Conservation (phyloP, 2,329 filamentous ascomycete genomes). For the Coniochaeta sp. region DNA sequence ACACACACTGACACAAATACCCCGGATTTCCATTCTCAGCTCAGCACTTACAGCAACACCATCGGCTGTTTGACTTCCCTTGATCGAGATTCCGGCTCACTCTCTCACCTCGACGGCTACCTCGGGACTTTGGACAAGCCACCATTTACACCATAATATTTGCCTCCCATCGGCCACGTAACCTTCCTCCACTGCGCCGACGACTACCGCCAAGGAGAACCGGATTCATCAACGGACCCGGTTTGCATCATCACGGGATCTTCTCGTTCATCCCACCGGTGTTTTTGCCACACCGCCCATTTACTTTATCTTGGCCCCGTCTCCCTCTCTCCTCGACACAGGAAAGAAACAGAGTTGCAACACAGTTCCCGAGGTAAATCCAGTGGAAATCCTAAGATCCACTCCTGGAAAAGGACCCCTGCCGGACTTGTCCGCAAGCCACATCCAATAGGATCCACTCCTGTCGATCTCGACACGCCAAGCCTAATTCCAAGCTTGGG, state of each 20-base stretch:
- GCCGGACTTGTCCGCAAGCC: slow-evolving; percentile 3
- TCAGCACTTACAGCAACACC: too few relatives aligned
- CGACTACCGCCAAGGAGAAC: background rate
- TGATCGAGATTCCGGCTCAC: background rate
- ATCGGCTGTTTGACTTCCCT: too few relatives aligned
- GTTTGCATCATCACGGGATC: background rate
- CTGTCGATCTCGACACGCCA: background rate
- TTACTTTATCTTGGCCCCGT: background rate
- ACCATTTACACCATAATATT: too few relatives aligned
- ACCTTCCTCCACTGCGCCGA: background rate
- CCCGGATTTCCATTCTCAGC: background rate
- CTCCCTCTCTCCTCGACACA: background rate
- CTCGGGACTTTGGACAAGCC: background rate
- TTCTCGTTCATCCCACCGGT: background rate
- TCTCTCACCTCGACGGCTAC: background rate
- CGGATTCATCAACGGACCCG: background rate
- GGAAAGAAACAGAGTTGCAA: too few relatives aligned
- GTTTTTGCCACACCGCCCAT: background rate
- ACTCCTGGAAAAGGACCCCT: background rate
- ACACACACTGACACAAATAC: background rate
- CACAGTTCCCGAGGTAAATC: background rate
- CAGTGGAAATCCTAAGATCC: background rate
- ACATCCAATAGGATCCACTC: background rate
- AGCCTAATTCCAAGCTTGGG: background rate
- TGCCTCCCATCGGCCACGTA: slow-evolving; percentile 1